Conservation (phyloP, 2,329 filamentous ascomycete genomes). For the Pseudogymnoascus sp. region DNA sequence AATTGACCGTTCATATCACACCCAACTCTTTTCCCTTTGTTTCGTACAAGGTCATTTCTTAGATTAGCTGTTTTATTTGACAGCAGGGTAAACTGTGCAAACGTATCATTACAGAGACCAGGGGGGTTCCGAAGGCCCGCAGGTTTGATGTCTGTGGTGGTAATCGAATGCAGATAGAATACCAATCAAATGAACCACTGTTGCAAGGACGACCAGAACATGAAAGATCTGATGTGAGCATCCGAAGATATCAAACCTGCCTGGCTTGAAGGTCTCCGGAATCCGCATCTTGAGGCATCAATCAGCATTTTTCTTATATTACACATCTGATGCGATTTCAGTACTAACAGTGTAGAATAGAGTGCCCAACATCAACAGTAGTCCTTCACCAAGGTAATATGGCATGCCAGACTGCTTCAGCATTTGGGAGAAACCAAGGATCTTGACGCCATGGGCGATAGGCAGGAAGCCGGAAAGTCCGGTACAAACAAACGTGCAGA, state of each 20-base stretch:
- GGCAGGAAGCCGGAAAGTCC: constrained; percentile 22
- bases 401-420: constrained; percentile 15
- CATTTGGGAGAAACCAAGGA: constrained; percentile 15
- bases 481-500: constrained; percentile 19
- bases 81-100: neutral
- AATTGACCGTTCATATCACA: neutral
- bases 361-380: constrained; percentile 12
- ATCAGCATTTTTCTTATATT: neutral
- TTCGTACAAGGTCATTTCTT: neutral
- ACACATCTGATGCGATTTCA: neutral
- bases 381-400: constrained; percentile 17
- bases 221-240: constrained; percentile 22
- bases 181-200: constrained; percentile 14
- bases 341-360: constrained; percentile 11
- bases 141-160: constrained; percentile 1
- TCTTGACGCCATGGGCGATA: constrained; percentile 19
- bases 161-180: constrained; percentile 14
- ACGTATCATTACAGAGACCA: neutral
- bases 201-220: constrained; percentile 15
- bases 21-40: neutral
- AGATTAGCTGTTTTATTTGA: neutral
- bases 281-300: constrained; percentile 12
- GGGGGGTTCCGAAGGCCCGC: neutral
- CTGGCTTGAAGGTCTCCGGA: constrained; percentile 16
- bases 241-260: constrained; percentile 19